Evolutionary conservation across 2,329 filamentous ascomycete genomes (phyloP), one percentile per base, ranked within the genome.

Genomic region (Albifimbria verrucaria): DNA sequence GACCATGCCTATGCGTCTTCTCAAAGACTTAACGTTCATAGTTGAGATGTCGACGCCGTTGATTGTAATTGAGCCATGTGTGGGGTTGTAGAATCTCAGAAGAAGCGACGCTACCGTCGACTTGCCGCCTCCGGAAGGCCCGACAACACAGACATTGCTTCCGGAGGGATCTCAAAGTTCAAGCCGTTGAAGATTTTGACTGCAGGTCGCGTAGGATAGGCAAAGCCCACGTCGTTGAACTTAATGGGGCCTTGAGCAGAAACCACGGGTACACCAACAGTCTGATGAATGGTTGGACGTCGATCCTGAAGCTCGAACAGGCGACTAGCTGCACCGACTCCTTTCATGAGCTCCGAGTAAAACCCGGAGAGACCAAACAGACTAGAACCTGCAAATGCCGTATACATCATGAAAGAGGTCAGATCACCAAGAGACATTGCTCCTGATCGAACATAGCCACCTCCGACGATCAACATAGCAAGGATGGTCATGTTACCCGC

Each of bases 271-370:
- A 79, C 68, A 57, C 94, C 94, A 50, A 88, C 85, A 0, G 95
- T 99, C 20, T 92, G 85, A n/a, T 87, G 87, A 56, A 97, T 95
- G 2, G 86, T 88, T 0, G 92, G 89, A 54, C 90, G 78, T 57
- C 94, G 87, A 69, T 99, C 94, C 68, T 97, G 92, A 6, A 99
- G 81, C 67, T 99, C 94, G 65, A 99, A 99, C 1, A 99, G 79
- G 55, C 94, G 88, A 65, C 89, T 96, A n/a, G 94, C 94, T 42
- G 94, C 94, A 64, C 95, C 94, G 4, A 96, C 93, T 42, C 95
- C 95, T 72, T 99, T 99, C 94, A 99, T 99, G 56, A 99, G 80
- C 68, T 99, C 94, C 0, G 92, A 96, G 72, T 97, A 99, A 74
- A 99, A 99, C 52, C 90, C 91, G 4, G 92, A 96, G 2, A 99